Base-by-base conservation (phyloP, 306 rosid genomes). In the Citrullus colocynthis region DNA sequence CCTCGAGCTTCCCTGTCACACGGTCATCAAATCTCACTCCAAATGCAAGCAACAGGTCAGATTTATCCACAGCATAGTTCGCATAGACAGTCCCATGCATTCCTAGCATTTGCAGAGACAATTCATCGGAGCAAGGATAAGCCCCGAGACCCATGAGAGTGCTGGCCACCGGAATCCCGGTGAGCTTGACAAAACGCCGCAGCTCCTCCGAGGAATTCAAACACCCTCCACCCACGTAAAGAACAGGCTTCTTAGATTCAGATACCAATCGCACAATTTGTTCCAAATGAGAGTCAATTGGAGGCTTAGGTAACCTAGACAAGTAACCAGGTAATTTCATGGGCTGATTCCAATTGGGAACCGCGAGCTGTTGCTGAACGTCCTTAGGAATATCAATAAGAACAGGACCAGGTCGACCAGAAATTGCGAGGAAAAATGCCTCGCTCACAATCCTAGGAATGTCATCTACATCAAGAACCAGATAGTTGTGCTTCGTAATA, bases 11-110 rank as follows among this genome's bases (percentile, higher is more conserved):
- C 54, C 97, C 97, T 0, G 97, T 92, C 7, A 95, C 99, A 52
- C 93, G 92, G 60, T 95, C 99, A 80, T 95, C 99, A 32, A 95
- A 95, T 82, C 99, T 86, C 61, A 93, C 98, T 20, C 98, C 98
- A 61, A 91, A 93, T 0, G 96, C 99, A 77, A 92, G 97, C 84
- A 95, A 78, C 80, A 95, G 67, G 75, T 95, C 96, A 78, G 90
- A 79, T 14, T 77, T 83, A 79, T 95, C 98, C 62, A 95, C 93
- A 4, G 93, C 95, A 72, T 95, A 95, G 83, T 95, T 95, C 13
- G 98, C 98, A 84, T 85, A 88, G 32, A 95, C 96, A 67, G 97
- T 92, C 0, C 93, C 98, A 9, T 95, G 98, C 97, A 92, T 95
- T 15, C 96, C 98, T 81, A 95, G 82, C 96, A 92, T 95, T 57